Base-by-base conservation (phyloP, 1,284 basidiomycete species). In the Naganishia sp. region DNA sequence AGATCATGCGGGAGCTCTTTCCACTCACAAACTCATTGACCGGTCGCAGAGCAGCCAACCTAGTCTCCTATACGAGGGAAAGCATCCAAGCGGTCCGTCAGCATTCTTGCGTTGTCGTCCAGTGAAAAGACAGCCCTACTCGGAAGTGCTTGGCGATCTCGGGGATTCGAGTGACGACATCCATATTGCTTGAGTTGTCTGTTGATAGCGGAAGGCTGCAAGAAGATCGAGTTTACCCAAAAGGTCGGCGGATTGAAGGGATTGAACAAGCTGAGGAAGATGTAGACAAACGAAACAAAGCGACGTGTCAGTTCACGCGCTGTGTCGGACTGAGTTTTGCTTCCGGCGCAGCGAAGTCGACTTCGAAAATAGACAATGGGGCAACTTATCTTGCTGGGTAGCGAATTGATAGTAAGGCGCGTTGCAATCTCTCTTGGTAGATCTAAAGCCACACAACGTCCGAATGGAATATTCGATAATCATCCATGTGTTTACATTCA, bases 31-130 rank as follows among this genome's bases (percentile, higher is more conserved):
- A 81, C 72, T 95, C 92, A 65, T 81, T 80, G 1, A 89, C 86
- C 2, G 90, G 85, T 66, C 93, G 86, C 67, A 97, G 83, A 33
- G 88, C 86, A 57, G 90, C 90, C 66, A 96, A 84, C 68, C 87
- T 86, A 25, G 92, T 90, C 81, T 94, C 89, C 88, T 90, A 79
- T 53, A 68, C 44, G 48, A 50, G 39, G 36, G 18, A 31, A 61
- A 53, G 53, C 10, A 56, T 50, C 53, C 36, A 61, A 42, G 18
- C 52, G 25, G 43, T 10, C n/a, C 39, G 13, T 44, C 52, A 46
- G 36, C 54, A 64, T 42, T 11, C 13, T 18, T 18, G n/a, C 39
- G 25, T 28, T 33, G 25, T 63, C 57, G 39, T 63, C 42, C 11
- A 25, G 44, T 55, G 53, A 31, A 28, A n/a, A 57, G 42, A 63